Base-by-base conservation (phyloP, 768 basidiomycete species). In the Podaxis sp. region DNA sequence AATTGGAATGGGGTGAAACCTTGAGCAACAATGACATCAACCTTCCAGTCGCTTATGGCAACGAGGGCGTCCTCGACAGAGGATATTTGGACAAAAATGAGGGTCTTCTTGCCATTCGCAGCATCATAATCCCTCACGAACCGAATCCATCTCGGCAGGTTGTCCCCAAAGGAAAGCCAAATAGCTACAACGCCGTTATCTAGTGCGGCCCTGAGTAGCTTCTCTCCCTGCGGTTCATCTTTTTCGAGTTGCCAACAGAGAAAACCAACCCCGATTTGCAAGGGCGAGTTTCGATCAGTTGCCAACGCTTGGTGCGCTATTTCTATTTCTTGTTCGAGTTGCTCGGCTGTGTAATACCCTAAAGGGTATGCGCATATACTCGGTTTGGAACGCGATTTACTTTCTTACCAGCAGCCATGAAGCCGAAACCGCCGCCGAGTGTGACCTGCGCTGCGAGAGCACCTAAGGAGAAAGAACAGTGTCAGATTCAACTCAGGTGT, bases 11-110 rank as follows among this genome's bases (percentile, higher is more conserved):
- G 59, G 52, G 51, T 59, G 53, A 46, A 56, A 89, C 92, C 90
- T 84, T 94, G 92, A 2, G 83, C 88, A 16, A 94, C 85, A 58
- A 94, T 71, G 38, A 86, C 82, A 69, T 94, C 92, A 6, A 77
- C 84, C 64, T 85, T 82, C 84, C 86, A 90, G n/a, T 82, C 76
- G 28, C 83, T 73, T n/a, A 77, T 69, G 18, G 90, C 91, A 56
- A 77, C 63, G 18, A 79, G 71, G 5, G 87, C 89, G 59, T 89
- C 82, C 60, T 83, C 73, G 6, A 82, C 78, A 40, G 84, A 83
- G 44, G 79, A 78, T n/a, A 91, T 75, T 65, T 86, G 87, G 7
- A 88, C 77, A 65, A 89, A 88, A 37, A 93, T 74, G 50, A 80
- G 73, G 2, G 86, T 73, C 35, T 65, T 66, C 46, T 70, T 75